phyloP scores from a whole-genome alignment of 257 asterid species.

The Solanum chiquidenum region DNA sequence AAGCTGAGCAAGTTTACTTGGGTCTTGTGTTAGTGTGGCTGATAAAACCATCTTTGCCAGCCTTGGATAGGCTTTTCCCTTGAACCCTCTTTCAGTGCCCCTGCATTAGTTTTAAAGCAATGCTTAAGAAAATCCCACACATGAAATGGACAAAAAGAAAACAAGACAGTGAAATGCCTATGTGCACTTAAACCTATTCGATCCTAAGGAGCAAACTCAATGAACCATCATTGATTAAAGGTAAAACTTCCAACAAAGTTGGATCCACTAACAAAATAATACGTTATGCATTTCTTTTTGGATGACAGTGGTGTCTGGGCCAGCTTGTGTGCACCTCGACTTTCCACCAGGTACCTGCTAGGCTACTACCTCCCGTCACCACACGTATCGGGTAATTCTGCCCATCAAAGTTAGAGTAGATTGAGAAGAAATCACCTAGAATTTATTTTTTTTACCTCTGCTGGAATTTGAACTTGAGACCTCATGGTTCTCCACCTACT shows the following conservation, averaged over 20 bases:
- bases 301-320: not conserved
- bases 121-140: not conserved
- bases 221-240: not conserved
- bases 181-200: not conserved
- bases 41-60: conserved; percentile 80
- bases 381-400: not conserved
- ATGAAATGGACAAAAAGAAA: not conserved
- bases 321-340: not conserved
- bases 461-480: not conserved
- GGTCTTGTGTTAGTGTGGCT: conserved; percentile 94
- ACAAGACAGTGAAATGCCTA: not conserved
- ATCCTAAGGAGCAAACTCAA: not conserved
- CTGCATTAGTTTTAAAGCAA: conserved; percentile 26
- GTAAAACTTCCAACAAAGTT: not conserved
- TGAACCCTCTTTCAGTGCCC: conserved; percentile 77
- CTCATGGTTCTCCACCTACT: not conserved
- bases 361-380: not conserved
- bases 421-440: not conserved
- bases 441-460: not conserved
- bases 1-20: conserved; percentile 86
- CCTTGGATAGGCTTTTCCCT: conserved; percentile 61
- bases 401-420: not conserved
- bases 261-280: not conserved
- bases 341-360: not conserved
- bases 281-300: not conserved